Base-by-base conservation (phyloP, 139 green algal species). In the Spirogloea muscicola region DNA sequence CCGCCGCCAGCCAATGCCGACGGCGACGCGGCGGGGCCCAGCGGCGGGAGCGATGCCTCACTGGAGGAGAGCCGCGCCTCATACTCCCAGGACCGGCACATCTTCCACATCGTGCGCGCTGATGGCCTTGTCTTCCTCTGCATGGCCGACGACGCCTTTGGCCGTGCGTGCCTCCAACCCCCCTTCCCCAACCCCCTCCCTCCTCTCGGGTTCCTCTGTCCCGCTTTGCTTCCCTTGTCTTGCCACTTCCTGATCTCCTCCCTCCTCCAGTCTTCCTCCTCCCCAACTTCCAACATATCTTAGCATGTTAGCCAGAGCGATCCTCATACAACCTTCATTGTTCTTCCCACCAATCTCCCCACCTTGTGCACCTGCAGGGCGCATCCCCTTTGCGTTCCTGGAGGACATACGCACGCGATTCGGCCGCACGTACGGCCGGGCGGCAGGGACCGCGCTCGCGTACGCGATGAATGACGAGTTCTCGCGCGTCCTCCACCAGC, bases 381-480 rank as follows among this genome's bases (percentile, higher is more conserved):
- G 91, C 21, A 84, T 97, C 1, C 91, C 93, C 1, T 97, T 94
- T 79, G 85, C 85, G 0, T 96, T 95, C 70, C 82, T 97, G 58
- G 90, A 96, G 1, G 93, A 97, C 55, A 36, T 97, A 3, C 58
- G 73, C 9, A 57, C 77, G 7, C 79, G 84, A 16, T 97, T 97
- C 80, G 44, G 78, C 2, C 66, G 37, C 18, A 82, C 48, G 0
- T 90, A 96, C 67, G 88, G 79, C 9, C 49, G 72, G 0, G 84
- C 76, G 5, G 85, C 79, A 3, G 33, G 44, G 49, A 83, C 87
- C 43, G 91, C 91, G 0, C 76, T 90, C n/a, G 92, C 92, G 0
- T 97, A 97, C 68, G 88, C 89, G 41, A 91, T 89, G 81, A 92
- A 93, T 74, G 87, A 79, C 25, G 86, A 91, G 48, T 97, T 97